Conservation (phyloP, 2,329 filamentous ascomycete species). For the Tolypocladium nubicola region DNA sequence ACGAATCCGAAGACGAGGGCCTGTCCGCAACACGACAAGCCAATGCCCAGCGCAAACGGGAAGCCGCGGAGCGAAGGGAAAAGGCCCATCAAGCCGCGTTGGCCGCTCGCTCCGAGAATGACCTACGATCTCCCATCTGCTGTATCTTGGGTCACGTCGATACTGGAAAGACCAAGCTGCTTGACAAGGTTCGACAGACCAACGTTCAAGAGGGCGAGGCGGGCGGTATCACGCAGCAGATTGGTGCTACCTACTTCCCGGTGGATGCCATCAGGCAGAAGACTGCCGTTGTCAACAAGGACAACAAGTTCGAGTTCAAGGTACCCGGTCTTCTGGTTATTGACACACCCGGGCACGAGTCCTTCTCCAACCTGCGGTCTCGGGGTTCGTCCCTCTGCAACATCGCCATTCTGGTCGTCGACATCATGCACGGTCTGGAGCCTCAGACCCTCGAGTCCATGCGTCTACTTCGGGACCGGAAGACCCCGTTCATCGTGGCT, state of each 20-base stretch:
- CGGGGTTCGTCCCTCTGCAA: constrained; percentile 97
- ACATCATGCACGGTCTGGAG: constrained; percentile 99
- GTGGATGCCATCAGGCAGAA: constrained; percentile 87
- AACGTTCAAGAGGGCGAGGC: constrained; percentile 99
- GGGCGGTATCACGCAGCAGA: constrained; percentile 98
- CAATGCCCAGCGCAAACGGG: constrained; percentile 70
- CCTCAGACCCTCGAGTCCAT: constrained; percentile 97
- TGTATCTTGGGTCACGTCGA: constrained; percentile 99
- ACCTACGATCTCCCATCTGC: constrained; percentile 95
- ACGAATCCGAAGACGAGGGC: constrained; percentile 62
- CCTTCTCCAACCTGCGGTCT: constrained; percentile 95
- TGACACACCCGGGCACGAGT: constrained; percentile 99
- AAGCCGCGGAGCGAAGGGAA: constrained; percentile 79
- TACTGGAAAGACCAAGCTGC: constrained; percentile 98
- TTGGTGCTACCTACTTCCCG: constrained; percentile 98
- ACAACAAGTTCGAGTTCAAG: constrained; percentile 89
- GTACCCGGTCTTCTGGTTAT: constrained; percentile 94
- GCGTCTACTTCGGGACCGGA: constrained; percentile 81
- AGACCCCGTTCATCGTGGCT: constrained; percentile 96
- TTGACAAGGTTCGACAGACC: constrained; percentile 97
- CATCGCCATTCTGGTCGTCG: constrained; percentile 96
- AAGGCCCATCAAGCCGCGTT: constrained; percentile 86
- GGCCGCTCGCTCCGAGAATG: constrained; percentile 83
- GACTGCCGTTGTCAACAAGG: constrained; percentile 84
- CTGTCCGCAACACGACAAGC: constrained; percentile 62